A percentile compares a stretch with the other conserved stretches of the same genome.
Conservation (phyloP, 441 rosid genomes). For the Theobroma grandiflorum region DNA sequence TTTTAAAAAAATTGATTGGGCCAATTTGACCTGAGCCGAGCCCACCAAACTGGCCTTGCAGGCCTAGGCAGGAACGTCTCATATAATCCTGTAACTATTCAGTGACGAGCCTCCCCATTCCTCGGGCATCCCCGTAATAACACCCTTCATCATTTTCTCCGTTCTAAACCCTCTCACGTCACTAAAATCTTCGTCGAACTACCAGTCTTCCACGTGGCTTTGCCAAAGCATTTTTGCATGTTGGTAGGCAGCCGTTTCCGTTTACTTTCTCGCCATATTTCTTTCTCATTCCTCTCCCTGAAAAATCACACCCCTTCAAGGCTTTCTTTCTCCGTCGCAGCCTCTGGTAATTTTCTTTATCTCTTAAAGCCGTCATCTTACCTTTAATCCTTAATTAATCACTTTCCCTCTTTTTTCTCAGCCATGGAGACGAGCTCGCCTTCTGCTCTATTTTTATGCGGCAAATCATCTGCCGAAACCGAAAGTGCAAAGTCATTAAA, state of each 20-base stretch:
- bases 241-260: constrained; percentile 25
- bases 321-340: constrained; percentile 30
- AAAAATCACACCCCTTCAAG: constrained; percentile 1
- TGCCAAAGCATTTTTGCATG: constrained; percentile 23
- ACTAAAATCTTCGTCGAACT: not conserved
- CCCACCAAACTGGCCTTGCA: not conserved
- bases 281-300: constrained; percentile 29
- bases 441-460: constrained; percentile 58
- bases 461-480: constrained; percentile 65
- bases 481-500: constrained; percentile 59
- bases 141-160: constrained; percentile 21
- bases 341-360: constrained; percentile 34
- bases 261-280: constrained; percentile 26
- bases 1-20: no score
- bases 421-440: constrained; percentile 61
- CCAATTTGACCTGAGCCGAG: not conserved
- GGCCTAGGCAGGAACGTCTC: not conserved
- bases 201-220: not conserved
- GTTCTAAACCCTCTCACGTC: not conserved
- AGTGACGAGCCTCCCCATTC: not conserved
- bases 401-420: constrained; percentile 20
- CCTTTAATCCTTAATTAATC: not conserved
- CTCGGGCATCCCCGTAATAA: not conserved
- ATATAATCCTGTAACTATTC: no score
- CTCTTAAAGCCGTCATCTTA: not conserved